These are phyloP conservation scores for Angophora floribunda DNA, from an alignment of 345 rosid species.

Conservation along the genomic window DNA sequence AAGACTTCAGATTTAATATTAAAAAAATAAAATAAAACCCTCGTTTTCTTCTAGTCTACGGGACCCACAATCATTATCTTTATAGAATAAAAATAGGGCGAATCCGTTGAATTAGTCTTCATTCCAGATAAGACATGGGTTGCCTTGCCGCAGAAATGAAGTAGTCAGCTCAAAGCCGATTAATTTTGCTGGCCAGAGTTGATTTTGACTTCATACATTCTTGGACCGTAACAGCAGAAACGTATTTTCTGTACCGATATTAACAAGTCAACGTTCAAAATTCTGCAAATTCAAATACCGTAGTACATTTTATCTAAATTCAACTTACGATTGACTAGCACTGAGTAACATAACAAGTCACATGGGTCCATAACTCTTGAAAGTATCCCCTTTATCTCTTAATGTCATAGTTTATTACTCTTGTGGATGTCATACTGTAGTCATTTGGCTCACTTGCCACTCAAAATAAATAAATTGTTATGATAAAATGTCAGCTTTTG, in stretches of 20 bases:
- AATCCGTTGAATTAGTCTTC: background rate
- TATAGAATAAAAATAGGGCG: background rate
- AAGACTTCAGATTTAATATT: background rate
- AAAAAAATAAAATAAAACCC: background rate
- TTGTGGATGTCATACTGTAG: background rate
- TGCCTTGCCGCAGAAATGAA: background rate
- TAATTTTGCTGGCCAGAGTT: background rate
- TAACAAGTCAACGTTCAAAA: background rate
- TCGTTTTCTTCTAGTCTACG: background rate
- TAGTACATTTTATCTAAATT: rapidly evolving
- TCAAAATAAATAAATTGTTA: too few species aligned
- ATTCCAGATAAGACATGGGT: background rate
- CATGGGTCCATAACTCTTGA: background rate
- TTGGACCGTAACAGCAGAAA: background rate
- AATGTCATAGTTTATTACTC: background rate
- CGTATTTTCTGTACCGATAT: background rate
- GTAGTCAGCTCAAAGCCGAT: background rate
- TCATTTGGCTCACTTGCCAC: background rate
- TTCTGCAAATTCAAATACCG: background rate
- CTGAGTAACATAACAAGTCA: background rate
- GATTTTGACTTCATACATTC: background rate
- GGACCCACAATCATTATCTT: background rate
- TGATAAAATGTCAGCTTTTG: too few species aligned
- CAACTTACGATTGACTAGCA: background rate
- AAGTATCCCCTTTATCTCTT: background rate